These are phyloP conservation scores for Madurella mycetomatis DNA, from an alignment of 2,329 filamentous ascomycete species.

Conservation along the genomic window DNA sequence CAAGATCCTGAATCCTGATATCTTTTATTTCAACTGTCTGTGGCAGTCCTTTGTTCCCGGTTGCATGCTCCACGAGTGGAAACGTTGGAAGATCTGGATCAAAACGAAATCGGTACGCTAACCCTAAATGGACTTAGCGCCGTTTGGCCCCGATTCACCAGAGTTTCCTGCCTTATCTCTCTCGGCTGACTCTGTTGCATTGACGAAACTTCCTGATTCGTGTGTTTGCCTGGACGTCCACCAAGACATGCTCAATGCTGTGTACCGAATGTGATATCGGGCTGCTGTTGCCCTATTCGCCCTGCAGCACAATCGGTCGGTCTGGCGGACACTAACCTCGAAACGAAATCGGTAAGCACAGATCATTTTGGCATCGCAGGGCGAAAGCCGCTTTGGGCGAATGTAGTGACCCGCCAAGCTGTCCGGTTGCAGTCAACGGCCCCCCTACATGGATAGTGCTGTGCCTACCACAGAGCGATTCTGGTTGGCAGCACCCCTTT, in stretches of 20 bases:
- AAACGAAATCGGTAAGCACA: background rate
- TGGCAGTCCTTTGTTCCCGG: background rate
- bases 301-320: too few species aligned
- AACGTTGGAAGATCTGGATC: slow-evolving; percentile 15
- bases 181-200: too few species aligned
- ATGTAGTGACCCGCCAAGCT: slow-evolving; percentile 2
- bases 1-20: too few species aligned
- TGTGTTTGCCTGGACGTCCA: too few species aligned
- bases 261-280: too few species aligned
- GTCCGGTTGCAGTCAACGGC: background rate
- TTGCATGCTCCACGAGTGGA: background rate
- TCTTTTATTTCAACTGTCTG: too few species aligned
- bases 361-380: background rate
- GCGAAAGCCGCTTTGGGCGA: background rate
- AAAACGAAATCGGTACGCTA: background rate
- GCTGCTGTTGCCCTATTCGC: too few species aligned
- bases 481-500: background rate
- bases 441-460: too few species aligned
- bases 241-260: too few species aligned
- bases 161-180: slow-evolving; percentile 6
- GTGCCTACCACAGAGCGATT: too few species aligned
- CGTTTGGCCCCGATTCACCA: background rate
- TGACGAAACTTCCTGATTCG: too few species aligned
- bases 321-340: too few species aligned
- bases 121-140: slow-evolving; percentile 1